These are phyloP conservation scores for Leishmania tarentolae DNA, from an alignment of 208 protist genomes.

Conservation along the genomic window DNA sequence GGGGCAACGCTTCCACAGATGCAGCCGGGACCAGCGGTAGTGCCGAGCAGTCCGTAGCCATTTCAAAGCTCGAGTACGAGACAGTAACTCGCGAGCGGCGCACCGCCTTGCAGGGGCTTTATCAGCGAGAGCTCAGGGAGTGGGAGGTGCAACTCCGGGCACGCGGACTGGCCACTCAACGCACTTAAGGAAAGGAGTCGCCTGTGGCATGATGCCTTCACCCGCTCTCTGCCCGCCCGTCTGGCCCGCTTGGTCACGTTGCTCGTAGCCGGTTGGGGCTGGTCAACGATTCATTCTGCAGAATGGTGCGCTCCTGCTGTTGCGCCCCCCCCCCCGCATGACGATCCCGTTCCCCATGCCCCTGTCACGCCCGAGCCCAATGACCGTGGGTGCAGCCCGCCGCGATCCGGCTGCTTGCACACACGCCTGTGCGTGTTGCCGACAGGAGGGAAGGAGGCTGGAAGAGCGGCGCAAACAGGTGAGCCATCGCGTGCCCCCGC, in stretches of 20 bases:
- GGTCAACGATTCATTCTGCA: background rate
- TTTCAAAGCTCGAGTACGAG: slow-evolving; percentile 28
- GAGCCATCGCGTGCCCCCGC: background rate
- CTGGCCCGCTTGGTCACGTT: background rate
- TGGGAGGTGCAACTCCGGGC: slow-evolving; percentile 64
- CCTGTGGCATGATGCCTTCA: background rate
- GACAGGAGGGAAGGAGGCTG: background rate
- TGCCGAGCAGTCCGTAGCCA: slow-evolving; percentile 4
- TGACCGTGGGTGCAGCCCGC: background rate
- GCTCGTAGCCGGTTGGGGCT: background rate
- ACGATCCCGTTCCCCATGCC: background rate
- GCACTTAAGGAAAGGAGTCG: background rate
- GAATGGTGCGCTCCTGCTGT: background rate
- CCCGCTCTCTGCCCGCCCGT: background rate
- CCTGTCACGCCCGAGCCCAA: background rate
- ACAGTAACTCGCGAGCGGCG: slow-evolving; percentile 51
- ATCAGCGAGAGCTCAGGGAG: slow-evolving; percentile 52
- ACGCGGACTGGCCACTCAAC: slow-evolving; percentile 37
- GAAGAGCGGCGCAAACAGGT: background rate
- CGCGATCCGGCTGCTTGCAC: background rate
- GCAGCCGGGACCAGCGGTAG: background rate
- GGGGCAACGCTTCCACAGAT: slow-evolving; percentile 16
- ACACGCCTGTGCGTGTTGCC: background rate
- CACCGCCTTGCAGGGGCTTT: slow-evolving; percentile 67
- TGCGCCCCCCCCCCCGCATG: background rate